These are phyloP conservation scores for Strombidium stylifer DNA, from an alignment of 73 alveolate species.

Conservation along the genomic window DNA sequence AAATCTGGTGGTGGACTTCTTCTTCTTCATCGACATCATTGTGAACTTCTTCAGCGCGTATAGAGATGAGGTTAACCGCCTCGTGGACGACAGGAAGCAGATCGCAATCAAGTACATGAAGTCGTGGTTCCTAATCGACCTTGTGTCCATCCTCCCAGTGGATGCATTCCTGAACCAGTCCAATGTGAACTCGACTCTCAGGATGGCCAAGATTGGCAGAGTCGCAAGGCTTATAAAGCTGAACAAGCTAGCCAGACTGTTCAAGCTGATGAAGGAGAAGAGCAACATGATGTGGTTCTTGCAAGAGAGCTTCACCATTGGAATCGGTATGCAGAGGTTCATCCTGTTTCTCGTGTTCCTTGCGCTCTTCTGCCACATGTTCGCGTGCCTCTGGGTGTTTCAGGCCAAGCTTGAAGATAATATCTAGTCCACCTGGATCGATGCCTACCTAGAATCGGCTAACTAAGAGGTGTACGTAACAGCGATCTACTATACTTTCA, in stretches of 20 bases:
- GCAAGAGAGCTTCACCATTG: conserved; percentile 16
- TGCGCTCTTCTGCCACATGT: conserved; percentile 74
- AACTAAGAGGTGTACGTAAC: conserved; percentile 51
- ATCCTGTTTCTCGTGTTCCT: neutral
- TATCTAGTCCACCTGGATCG: conserved; percentile 71
- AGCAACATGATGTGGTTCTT: conserved; percentile 20
- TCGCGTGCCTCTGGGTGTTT: conserved; percentile 89
- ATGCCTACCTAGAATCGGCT: conserved; percentile 16
- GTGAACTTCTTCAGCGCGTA: no score
- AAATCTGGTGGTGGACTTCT: no score
- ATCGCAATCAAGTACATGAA: conserved; percentile 71
- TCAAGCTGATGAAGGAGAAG: conserved; percentile 61
- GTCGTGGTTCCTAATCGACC: conserved; percentile 85
- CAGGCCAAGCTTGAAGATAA: conserved; percentile 79
- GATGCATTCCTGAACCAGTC: neutral
- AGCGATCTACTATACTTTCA: conserved; percentile 67
- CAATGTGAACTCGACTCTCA: conserved; percentile 27
- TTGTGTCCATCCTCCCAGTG: conserved; percentile 77
- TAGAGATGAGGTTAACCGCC: no score
- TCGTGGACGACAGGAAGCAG: no score
- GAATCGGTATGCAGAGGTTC: conserved; percentile 29
- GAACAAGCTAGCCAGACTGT: conserved; percentile 61
- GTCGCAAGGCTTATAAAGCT: conserved; percentile 78
- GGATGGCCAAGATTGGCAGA: conserved; percentile 75
- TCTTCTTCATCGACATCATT: no score